Evolutionary conservation across 1,284 basidiomycete genomes (phyloP), one percentile per base, ranked within the genome.

Genomic region (Spongispora temasekensis): DNA sequence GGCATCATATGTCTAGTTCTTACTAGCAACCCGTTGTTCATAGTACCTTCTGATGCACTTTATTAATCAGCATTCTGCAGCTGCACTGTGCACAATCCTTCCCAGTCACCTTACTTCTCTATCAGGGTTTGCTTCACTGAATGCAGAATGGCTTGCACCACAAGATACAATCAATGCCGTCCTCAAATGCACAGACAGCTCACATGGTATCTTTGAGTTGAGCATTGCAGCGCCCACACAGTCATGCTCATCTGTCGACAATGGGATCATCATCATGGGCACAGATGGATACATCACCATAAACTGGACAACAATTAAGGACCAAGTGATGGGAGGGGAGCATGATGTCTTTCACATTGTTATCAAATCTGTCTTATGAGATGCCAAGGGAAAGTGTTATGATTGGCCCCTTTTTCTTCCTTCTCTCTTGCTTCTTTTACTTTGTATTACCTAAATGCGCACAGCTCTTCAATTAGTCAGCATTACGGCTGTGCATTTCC

Each of bases 91-190:
- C 15, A 76, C 80, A 9, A 79, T 91, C 46, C 83, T 91, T 37
- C 84, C 85, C 1, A 75, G 76, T 56, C 75, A 79, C 1, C 69
- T 87, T 56, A 81, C 81, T 10, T 76, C 82, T 48, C 74, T 94
- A 23, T 83, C 89, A 34, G 85, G 83, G 2, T 83, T 86, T 68
- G 83, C 89, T 17, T 85, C 87, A 3, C 80, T 93, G 53, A 89
- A 87, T 71, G 83, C 86, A 64, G 79, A 86, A 23, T 84, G 86
- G 69, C 84, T 93, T 28, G 78, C 80, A 9, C 93, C 92, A 1
- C 85, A 89, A 63, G 93, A 94, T 76, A 93, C 91, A 12, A 83
- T 91, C 65, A 79, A 86, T 65, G 77, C 82, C 19, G 70, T 83
- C 63, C 74, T 83, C 59, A 81, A 80, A 62, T 77, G 84, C 51